phyloP scores from a whole-genome alignment of 2,329 filamentous ascomycete species.

The Cryphonectria carpinicola region DNA sequence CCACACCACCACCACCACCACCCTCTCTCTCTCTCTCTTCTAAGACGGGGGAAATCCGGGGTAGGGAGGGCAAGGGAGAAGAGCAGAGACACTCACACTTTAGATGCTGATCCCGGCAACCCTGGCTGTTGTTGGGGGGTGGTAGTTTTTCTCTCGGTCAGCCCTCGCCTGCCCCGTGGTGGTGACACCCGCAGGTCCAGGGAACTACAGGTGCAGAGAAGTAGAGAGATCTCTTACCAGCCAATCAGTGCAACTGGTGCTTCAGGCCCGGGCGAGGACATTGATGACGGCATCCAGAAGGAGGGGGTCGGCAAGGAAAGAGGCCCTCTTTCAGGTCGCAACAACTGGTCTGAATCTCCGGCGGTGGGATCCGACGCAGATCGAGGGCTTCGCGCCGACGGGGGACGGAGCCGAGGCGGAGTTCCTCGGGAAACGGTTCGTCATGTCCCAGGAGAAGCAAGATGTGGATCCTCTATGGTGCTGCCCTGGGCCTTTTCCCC shows the following conservation, averaged over 20 bases:
- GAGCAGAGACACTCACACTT: constrained; percentile 43
- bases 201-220: neutral
- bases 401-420: constrained; percentile 20
- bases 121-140: constrained; percentile 40
- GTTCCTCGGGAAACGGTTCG: constrained; percentile 3
- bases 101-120: constrained; percentile 52
- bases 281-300: constrained; percentile 8
- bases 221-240: constrained; percentile 20
- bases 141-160: constrained; percentile 4
- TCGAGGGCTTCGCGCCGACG: constrained; percentile 9
- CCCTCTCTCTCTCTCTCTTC: neutral
- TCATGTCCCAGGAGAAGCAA: constrained; percentile 24
- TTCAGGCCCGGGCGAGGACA: constrained; percentile 26
- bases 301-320: neutral
- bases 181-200: neutral
- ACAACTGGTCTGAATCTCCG: constrained; percentile 17
- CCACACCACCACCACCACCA: neutral
- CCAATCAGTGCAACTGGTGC: constrained; percentile 25
- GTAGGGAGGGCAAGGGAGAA: neutral
- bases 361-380: constrained; percentile 4
- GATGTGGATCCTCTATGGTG: neutral
- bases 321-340: neutral
- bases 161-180: neutral
- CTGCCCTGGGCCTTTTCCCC: no score
- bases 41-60: neutral